Base-by-base conservation (phyloP, 495 filamentous ascomycete genomes). In the Podospora australis region DNA sequence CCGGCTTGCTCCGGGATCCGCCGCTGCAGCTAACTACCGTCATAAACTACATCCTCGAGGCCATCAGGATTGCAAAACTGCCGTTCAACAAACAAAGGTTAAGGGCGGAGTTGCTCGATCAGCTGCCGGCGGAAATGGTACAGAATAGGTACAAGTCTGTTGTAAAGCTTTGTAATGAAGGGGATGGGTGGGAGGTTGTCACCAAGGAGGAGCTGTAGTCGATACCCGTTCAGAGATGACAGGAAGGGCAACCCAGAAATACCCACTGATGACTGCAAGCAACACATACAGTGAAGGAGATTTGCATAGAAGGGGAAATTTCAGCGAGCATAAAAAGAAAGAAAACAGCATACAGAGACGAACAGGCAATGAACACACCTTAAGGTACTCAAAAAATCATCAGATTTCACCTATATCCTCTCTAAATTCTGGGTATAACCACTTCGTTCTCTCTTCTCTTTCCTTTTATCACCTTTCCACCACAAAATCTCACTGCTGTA, bases 11-110 rank as follows among this genome's bases (percentile, higher is more conserved):
- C 25, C 65, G 81, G 1, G 67, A 78, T 14, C 78, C 80, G 14
- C 82, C 82, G 14, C 59, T 86, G 22, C 63, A 64, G 43, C 53
- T 46, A 0, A 39, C 0, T 4, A 84, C 82, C 0, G 76, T 83
- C 4, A 55, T 58, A 6, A 53, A 36, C 0, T 83, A 84, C 47
- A 70, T 84, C 1, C 48, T 78, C 2, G 50, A 60, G 11, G 63
- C 67, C 1, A 50, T 78, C 24, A 48, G 62, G 36, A 6, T 52
- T 0, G 73, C 73, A 54, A 68, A 60, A 19, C 39, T 80, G 3
- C 61, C 65, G 5, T 73, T 59, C 21, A 60, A 73, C 9, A 55
- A 39, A 13, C 55, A 46, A 20, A 46, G 72, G 21, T 9, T 76
- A 25, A 39, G 52, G 9, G 13, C 45, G 0, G 69, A 70, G 44